These are phyloP conservation scores for Paracoccidioides lutzii DNA, from an alignment of 2,329 filamentous ascomycete species.

Conservation along the genomic window DNA sequence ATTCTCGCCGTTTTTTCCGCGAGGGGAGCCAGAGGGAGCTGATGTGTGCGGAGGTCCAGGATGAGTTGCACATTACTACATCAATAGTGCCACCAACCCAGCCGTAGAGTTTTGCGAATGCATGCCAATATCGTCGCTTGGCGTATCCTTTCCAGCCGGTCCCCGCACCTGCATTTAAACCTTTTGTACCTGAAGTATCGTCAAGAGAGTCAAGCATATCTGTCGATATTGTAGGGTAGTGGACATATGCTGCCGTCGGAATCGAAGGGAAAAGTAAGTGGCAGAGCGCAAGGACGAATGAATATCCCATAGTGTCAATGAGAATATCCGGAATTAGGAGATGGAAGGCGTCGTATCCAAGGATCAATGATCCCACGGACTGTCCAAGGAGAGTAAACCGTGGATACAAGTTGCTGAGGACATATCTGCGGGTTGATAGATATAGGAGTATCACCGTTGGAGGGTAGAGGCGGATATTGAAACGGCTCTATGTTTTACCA, in stretches of 20 bases:
- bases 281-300: conserved; percentile 71
- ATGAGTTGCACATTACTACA: conserved; percentile 94
- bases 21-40: conserved; percentile 60
- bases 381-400: conserved; percentile 91
- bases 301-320: conserved; percentile 96
- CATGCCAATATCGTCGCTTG: conserved; percentile 75
- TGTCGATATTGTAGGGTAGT: conserved; percentile 96
- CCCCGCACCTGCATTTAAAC: conserved; percentile 74
- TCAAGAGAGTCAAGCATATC: conserved; percentile 87
- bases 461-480: conserved; percentile 80
- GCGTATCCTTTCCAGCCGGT: conserved; percentile 53
- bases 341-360: conserved; percentile 88
- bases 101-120: conserved; percentile 73
- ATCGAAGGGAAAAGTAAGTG: conserved; percentile 69
- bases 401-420: conserved; percentile 77
- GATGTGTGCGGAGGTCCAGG: conserved; percentile 82
- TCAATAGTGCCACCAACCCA: conserved; percentile 73
- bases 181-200: conserved; percentile 49
- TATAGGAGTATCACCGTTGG: conserved; percentile 82
- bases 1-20: conserved; percentile 30
- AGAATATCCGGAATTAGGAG: conserved; percentile 87
- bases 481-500: conserved; percentile 51
- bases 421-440: conserved; percentile 73
- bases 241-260: conserved; percentile 85
- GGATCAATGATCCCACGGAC: conserved; percentile 71